Base-by-base conservation (phyloP, 768 basidiomycete genomes). In the Lactarius deliciosus region DNA sequence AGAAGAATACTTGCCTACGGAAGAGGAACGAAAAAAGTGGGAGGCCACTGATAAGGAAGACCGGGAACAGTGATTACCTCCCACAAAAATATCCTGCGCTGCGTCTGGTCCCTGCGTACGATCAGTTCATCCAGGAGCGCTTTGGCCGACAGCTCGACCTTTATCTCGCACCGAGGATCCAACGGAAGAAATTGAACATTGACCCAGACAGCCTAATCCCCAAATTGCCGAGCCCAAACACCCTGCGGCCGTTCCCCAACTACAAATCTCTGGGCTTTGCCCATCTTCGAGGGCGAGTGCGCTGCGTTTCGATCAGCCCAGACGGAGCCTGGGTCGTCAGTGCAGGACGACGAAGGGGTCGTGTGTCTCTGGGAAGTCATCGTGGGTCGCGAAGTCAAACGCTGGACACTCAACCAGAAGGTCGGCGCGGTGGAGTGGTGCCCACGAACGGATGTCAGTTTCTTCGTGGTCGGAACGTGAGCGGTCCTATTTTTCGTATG, bases 131-230 rank as follows among this genome's bases (percentile, higher is more conserved):
- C 72, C 91, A 96, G 75, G 90, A 98, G 69, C 86, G 94, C 56
- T 98, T 98, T 77, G 86, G 85, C 73, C 88, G 97, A 25, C 95
- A 96, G 77, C 84, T 99, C 41, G 97, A 99, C 76, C 81, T 99
- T 22, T 99, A 99, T 75, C 87, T 99, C 55, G 97, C 97, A 3
- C 96, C 97, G 41, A 85, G 97, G 56, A 86, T 97, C 69, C 91
- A 93, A 71, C 81, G 92, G 62, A 85, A 82, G 61, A 94, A 92
- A 75, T 85, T 98, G 38, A 94, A 94, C 73, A 92, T 97, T 60
- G 93, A 98, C 73, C 95, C 96, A 1, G 86, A 88, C 70, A 91
- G 89, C 57, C 81, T 99, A 36, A 88, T 99, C 41, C 97, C 97
- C 25, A 96, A 97, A 77, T 81, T 99, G 10, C 97, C 97, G 1